These are phyloP conservation scores for Lasiodiplodia gonubiensis DNA, from an alignment of 2,329 filamentous ascomycete species.

Conservation along the genomic window DNA sequence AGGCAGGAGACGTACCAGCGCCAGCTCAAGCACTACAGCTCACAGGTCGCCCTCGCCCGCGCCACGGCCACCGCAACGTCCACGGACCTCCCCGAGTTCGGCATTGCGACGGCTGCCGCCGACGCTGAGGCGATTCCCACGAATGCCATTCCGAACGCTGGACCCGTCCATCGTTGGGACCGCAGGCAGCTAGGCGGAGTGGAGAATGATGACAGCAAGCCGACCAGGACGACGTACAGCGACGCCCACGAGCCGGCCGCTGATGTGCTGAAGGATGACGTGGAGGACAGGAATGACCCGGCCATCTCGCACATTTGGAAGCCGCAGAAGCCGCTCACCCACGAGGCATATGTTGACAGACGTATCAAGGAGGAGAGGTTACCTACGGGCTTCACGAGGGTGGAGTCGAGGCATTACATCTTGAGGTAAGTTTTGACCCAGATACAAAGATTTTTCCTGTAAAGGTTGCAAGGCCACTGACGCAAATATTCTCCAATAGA, in stretches of 20 bases:
- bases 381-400: slow-evolving; percentile 61
- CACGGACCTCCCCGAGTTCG: slow-evolving; percentile 29
- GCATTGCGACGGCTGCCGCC: slow-evolving; percentile 26
- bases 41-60: slow-evolving; percentile 42
- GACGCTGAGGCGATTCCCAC: slow-evolving; percentile 30
- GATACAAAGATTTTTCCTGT: background rate
- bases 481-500: slow-evolving; percentile 29
- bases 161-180: background rate
- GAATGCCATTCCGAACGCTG: background rate
- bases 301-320: slow-evolving; percentile 28
- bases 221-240: slow-evolving; percentile 26
- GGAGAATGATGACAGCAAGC: slow-evolving; percentile 10
- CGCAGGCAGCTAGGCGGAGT: slow-evolving; percentile 33
- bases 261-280: background rate
- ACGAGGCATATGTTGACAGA: slow-evolving; percentile 45
- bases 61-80: slow-evolving; percentile 38
- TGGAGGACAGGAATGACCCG: slow-evolving; percentile 28
- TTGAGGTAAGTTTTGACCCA: slow-evolving; percentile 54
- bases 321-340: slow-evolving; percentile 36
- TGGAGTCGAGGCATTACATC: slow-evolving; percentile 66
- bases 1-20: slow-evolving; percentile 37
- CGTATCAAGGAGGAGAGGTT: slow-evolving; percentile 53
- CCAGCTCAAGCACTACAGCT: slow-evolving; percentile 44
- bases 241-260: slow-evolving; percentile 10
- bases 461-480: background rate